These are phyloP conservation scores for Pleurotus tuber-regium DNA, from an alignment of 768 basidiomycete species.

Conservation along the genomic window DNA sequence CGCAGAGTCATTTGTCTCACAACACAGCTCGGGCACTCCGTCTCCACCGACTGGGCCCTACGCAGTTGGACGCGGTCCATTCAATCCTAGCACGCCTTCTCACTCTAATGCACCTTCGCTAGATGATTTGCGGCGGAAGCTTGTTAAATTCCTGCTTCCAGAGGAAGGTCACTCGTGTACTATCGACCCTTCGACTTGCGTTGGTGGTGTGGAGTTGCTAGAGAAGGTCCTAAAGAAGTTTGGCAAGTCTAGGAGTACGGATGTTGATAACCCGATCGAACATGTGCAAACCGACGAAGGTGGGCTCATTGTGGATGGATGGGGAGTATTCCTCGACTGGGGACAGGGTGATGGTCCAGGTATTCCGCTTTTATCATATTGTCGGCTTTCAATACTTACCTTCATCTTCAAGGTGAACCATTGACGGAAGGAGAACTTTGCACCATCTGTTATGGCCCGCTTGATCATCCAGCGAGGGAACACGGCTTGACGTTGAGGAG, in stretches of 20 bases:
- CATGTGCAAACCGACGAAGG: slow-evolving; percentile 70
- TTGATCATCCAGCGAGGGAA: slow-evolving; percentile 76
- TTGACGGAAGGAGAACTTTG: slow-evolving; percentile 81
- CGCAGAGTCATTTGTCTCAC: slow-evolving; percentile 54
- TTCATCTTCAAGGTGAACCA: slow-evolving; percentile 51
- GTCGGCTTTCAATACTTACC: neutral
- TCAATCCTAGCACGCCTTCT: slow-evolving; percentile 43
- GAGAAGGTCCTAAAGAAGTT: slow-evolving; percentile 91
- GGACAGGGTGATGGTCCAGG: slow-evolving; percentile 52
- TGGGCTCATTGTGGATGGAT: slow-evolving; percentile 81
- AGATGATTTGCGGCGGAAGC: slow-evolving; percentile 78
- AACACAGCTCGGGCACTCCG: slow-evolving; percentile 37
- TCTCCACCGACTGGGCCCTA: slow-evolving; percentile 51
- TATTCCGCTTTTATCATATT: slow-evolving; percentile 30
- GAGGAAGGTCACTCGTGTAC: slow-evolving; percentile 78
- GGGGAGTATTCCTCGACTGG: slow-evolving; percentile 78
- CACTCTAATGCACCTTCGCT: slow-evolving; percentile 49
- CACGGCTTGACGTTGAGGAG: slow-evolving; percentile 75
- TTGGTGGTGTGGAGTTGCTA: slow-evolving; percentile 81
- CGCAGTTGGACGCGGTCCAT: slow-evolving; percentile 60
- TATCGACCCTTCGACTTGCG: slow-evolving; percentile 79
- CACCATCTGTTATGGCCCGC: slow-evolving; percentile 77
- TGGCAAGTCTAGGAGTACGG: slow-evolving; percentile 55
- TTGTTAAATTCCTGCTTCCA: slow-evolving; percentile 85
- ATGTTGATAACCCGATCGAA: slow-evolving; percentile 42